phyloP scores from a whole-genome alignment of 2,329 filamentous ascomycete species.

The Phialocephala sp. region DNA sequence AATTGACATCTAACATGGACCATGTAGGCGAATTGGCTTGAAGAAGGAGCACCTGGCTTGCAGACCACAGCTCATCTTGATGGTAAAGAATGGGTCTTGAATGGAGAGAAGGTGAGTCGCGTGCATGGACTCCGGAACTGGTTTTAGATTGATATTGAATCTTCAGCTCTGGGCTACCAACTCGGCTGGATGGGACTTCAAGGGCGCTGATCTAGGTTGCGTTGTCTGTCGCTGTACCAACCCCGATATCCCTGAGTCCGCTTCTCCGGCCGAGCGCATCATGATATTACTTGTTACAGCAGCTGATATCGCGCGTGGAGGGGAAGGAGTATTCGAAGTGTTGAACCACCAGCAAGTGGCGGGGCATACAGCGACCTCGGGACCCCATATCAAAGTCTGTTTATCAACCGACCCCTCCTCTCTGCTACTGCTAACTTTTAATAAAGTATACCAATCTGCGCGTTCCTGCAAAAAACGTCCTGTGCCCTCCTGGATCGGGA shows the following conservation, averaged over 20 bases:
- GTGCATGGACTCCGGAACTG: background rate
- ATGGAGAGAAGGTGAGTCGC: constrained; percentile 54
- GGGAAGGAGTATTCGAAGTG: constrained; percentile 50
- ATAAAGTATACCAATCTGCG: constrained; percentile 51
- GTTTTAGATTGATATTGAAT: background rate
- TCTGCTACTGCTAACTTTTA: background rate
- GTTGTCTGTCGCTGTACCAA: constrained; percentile 51
- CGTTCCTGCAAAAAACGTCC: constrained; percentile 51
- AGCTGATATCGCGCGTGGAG: constrained; percentile 49
- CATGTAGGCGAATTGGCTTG: constrained; percentile 51
- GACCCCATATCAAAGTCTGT: constrained; percentile 47
- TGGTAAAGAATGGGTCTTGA: constrained; percentile 55
- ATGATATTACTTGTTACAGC: constrained; percentile 57
- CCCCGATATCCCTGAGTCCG: constrained; percentile 15
- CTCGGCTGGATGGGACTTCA: constrained; percentile 57
- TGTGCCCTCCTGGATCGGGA: constrained; percentile 50
- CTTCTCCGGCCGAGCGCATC: constrained; percentile 45
- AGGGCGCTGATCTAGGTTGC: constrained; percentile 56
- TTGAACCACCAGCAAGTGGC: constrained; percentile 50
- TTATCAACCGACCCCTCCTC: background rate
- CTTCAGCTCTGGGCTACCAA: constrained; percentile 55
- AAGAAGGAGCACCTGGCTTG: constrained; percentile 53
- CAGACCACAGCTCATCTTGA: constrained; percentile 53
- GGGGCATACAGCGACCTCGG: constrained; percentile 54
- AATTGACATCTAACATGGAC: too few species aligned